Base-by-base conservation (phyloP, 2,329 filamentous ascomycete species). In the Sphaerostilbella broomeana region DNA sequence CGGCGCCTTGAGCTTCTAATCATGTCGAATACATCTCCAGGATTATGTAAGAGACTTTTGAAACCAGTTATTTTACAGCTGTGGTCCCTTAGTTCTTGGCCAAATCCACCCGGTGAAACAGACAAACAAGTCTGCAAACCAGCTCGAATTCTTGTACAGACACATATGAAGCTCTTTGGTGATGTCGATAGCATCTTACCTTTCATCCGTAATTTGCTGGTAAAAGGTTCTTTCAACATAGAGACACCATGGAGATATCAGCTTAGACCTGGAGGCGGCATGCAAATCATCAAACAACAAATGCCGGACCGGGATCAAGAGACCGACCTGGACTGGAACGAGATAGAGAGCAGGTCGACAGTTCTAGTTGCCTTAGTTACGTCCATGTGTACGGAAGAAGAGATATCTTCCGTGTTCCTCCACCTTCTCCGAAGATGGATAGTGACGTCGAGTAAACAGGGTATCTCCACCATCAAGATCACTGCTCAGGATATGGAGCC, bases 21-120 rank as follows among this genome's bases (percentile, higher is more conserved):
- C 2, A 64, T 73, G 15, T 81, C 79, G 0, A 81, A 82, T 51
- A 79, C 80, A 0, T 81, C 84, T 40, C 76, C 80, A 0, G 79
- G 79, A 0, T 59, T 86, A 8, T 73, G 78, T 30, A 78, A 71
- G 46, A 67, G 82, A 35, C 62, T 86, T 1, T 57, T 85, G 3
- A 62, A 65, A 3, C 75, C 75, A 1, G 52, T 84, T 2, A 49
- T 83, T 3, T 57, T 78, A 4, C 72, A 80, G 2, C 60, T 86
- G 0, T 86, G 82, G 82, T 65, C 70, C 2, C 53, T 86, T 12
- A 63, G 73, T 1, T 73, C 72, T 5, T 77, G 76, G 68, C 51
- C 59, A 1, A 56, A 55, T 6, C 48, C 62, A 4, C 50, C 58
- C 6, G 35, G 55, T 1, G 45, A 52, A 2, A 52, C 59, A 5